Percentiles rank a stretch among this genome's conserved stretches.
Conservation (phyloP, 176 grass and related monocot genomes). For the Calamus simplicifolius region DNA sequence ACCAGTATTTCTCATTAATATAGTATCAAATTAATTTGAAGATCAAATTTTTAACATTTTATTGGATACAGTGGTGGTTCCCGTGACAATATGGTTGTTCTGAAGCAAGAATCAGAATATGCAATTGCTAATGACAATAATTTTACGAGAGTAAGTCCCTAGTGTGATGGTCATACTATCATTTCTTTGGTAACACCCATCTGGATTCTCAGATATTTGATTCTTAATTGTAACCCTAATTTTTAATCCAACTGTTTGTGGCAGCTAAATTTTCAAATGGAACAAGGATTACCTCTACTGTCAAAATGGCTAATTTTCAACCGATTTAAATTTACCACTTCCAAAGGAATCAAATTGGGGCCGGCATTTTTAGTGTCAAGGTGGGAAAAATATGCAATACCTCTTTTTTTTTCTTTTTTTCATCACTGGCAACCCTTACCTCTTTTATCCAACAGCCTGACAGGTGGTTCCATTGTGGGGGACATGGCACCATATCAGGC, state of each 20-base stretch:
- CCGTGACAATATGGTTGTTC: constrained; percentile 92
- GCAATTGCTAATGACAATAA: constrained; percentile 57
- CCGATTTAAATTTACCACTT: constrained; percentile 72
- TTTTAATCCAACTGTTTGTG: constrained; percentile 1
- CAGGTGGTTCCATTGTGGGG: constrained; percentile 90
- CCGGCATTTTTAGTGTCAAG: constrained; percentile 76
- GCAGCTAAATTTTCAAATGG: constrained; percentile 95
- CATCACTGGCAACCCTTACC: constrained; percentile 5
- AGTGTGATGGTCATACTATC: background rate
- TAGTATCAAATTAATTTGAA: too few species aligned
- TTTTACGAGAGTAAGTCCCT: constrained; percentile 70
- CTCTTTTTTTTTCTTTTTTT: constrained; percentile 7
- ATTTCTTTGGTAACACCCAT: background rate
- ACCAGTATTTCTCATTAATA: too few species aligned
- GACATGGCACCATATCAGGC: constrained; percentile 99
- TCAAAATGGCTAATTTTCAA: constrained; percentile 86
- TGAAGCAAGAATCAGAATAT: constrained; percentile 94
- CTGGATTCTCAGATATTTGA: background rate
- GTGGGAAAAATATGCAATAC: constrained; percentile 21
- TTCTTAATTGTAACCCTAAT: too few species aligned
- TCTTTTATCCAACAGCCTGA: constrained; percentile 53
- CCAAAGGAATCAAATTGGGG: constrained; percentile 87
- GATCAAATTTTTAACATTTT: too few species aligned
- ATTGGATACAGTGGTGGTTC: constrained; percentile 54
- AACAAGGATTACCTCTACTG: constrained; percentile 88